Base-by-base conservation (phyloP, 805 yeast genomes). In the Saccharomycopsis olivae region DNA sequence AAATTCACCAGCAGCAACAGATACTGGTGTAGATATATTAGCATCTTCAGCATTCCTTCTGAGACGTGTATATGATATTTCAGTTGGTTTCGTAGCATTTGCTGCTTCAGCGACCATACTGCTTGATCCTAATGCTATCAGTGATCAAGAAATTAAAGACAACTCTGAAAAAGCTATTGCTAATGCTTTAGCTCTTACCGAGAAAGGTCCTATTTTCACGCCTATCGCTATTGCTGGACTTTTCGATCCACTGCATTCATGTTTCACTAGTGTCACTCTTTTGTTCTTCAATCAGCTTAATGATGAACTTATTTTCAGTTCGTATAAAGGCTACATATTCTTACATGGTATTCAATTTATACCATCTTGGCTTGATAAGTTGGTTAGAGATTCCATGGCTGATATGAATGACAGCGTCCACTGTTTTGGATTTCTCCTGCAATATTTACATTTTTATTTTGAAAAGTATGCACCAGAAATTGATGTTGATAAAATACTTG, bases 181-280 rank as follows among this genome's bases (percentile, higher is more conserved):
- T 5, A 20, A 27, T 18, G n/a, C 17, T 35, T 25, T 18, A 18
- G 18, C 23, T 18, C 16, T 14, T n/a, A n/a, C 30, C 28, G 24
- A 6, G 18, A 23, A 36, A 8, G 19, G 31, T 31, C 17, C 35
- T 9, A 23, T 29, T 11, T 10, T 36, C 16, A 8, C 19, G n/a
- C 20, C 27, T 14, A 23, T 33, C 3, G 10, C 30, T n/a, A 13
- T 32, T 3, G 37, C 23, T 3, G 40, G 34, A 3, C 18, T 36
- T n/a, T 31, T 28, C 21, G 40, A 32, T 28, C 30, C 29, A 23
- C 40, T 27, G 13, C 21, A n/a, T 11, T n/a, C 23, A 9, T 36
- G 34, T 27, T 33, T 28, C 14, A 28, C 29, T 14, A 3, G 10
- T 9, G 14, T 20, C 19, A 3, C 24, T 17, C 11, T 29, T 4